phyloP scores from a whole-genome alignment of 805 yeast genomes.

The Candida alai region DNA sequence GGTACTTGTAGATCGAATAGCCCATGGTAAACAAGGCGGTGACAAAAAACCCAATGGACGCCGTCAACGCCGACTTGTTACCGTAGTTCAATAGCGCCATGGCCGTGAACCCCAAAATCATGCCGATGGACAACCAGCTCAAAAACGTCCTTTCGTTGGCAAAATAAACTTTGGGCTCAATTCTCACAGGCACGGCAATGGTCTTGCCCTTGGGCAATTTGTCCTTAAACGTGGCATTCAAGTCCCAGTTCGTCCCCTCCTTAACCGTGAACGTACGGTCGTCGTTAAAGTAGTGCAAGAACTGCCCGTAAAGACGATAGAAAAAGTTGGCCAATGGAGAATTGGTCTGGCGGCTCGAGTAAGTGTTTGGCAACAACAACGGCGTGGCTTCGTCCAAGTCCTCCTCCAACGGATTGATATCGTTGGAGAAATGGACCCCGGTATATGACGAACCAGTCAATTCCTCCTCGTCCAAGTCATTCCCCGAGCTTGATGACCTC shows the following conservation, averaged over 20 bases:
- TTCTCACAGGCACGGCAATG: slow-evolving; percentile 90
- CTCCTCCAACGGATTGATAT: slow-evolving; percentile 43
- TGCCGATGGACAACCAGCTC: slow-evolving; percentile 89
- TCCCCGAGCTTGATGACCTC: slow-evolving; percentile 46
- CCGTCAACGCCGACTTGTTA: slow-evolving; percentile 62
- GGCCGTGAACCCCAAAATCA: slow-evolving; percentile 85
- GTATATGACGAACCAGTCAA: slow-evolving; percentile 28
- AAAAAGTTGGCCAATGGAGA: slow-evolving; percentile 33
- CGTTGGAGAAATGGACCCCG: slow-evolving; percentile 43
- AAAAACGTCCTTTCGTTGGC: slow-evolving; percentile 95
- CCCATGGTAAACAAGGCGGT: slow-evolving; percentile 70
- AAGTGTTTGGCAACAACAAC: slow-evolving; percentile 37
- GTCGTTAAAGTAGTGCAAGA: slow-evolving; percentile 40
- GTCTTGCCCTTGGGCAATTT: slow-evolving; percentile 84
- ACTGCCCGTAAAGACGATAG: slow-evolving; percentile 28
- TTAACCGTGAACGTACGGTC: slow-evolving; percentile 44
- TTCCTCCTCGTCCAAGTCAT: slow-evolving; percentile 69
- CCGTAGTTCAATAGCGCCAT: slow-evolving; percentile 85
- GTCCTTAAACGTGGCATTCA: slow-evolving; percentile 44
- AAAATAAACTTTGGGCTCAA: slow-evolving; percentile 98
- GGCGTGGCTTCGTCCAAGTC: slow-evolving; percentile 48
- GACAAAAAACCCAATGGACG: slow-evolving; percentile 81
- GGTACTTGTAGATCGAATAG: slow-evolving; percentile 70
- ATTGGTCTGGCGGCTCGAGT: slow-evolving; percentile 21
- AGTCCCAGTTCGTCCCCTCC: slow-evolving; percentile 42